These are phyloP conservation scores for Geoglossum cookeanum DNA, from an alignment of 2,329 filamentous ascomycete genomes.

Conservation along the genomic window DNA sequence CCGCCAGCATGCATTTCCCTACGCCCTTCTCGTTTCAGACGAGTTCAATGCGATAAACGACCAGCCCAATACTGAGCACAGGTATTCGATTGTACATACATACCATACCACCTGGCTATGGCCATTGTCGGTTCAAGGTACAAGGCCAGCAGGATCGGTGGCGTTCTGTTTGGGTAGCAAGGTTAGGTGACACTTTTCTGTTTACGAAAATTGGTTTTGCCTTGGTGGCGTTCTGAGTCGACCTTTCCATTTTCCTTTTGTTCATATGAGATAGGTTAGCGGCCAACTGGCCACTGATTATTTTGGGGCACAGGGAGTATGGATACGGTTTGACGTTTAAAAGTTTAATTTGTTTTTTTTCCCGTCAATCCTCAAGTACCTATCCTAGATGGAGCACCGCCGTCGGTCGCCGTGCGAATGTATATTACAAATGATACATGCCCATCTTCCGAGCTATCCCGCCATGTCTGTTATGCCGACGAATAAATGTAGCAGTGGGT, in stretches of 20 bases:
- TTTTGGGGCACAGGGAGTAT: background rate
- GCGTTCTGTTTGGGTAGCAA: background rate
- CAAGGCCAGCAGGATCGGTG: background rate
- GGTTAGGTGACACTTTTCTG: background rate
- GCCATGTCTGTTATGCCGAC: no score
- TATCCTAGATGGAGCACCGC: background rate
- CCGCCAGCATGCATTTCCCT: conserved; percentile 88
- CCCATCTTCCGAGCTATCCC: background rate
- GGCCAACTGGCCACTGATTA: background rate
- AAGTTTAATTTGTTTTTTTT: background rate
- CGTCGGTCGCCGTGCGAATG: background rate
- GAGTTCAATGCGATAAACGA: conserved; percentile 3
- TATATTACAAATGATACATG: background rate
- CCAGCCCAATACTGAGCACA: background rate
- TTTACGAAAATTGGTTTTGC: background rate
- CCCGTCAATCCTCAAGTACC: background rate
- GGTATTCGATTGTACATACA: background rate
- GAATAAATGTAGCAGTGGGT: no score
- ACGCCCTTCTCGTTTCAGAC: conserved; percentile 54
- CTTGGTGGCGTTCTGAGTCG: background rate
- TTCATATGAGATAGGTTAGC: background rate
- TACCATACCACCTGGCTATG: background rate
- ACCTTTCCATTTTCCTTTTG: background rate
- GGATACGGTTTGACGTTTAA: background rate
- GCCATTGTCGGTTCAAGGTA: background rate